Evolutionary conservation across 176 grass and related monocot species (phyloP), one percentile per base, ranked within the genome.

Genomic region (sorghum (Sorghum bicolor)): DNA sequence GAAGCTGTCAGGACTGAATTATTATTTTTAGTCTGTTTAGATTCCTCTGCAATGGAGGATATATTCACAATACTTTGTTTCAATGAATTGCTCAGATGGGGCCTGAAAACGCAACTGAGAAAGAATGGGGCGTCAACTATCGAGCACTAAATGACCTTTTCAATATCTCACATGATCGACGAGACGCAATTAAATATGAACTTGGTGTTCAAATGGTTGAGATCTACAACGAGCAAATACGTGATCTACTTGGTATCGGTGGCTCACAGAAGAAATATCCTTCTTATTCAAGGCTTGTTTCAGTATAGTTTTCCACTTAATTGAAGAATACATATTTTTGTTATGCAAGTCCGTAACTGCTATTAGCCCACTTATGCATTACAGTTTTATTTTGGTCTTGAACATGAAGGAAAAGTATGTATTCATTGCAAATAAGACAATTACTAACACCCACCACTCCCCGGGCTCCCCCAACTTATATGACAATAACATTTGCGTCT

Each of bases 181-280:
- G 47, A 87, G 92, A 87, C 30, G 86, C 70, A 17, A 87, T 92
- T 75, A 89, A 63, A 13, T 95, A 96, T 81, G 91, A 98, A 84
- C 73, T 98, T 68, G 70, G 83, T 76, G 91, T 98, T 76, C 96
- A 98, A 87, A 98, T 98, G 89, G 80, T 98, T 87, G 96, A 98
- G 83, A 92, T 98, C 67, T 98, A 98, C 77, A 98, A 98, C 61
- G 96, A 98, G 77, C 91, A 95, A 90, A 92, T 98, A 5, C 91
- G 83, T 61, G 96, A 98, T 86, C 91, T 98, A 34, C 91, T 98
- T 83, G 61, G 48, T 43, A 80, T 31, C 85, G 79, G 90, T 87
- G 91, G 96, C 24, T 60, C 58, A 5, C 87, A 92, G 82, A 95
- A 95, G 83, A 98, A 88, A 98, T 98, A 98, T 98, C 93, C 96